Conservation (phyloP, 441 rosid genomes). For the Francoa sonchifolia region DNA sequence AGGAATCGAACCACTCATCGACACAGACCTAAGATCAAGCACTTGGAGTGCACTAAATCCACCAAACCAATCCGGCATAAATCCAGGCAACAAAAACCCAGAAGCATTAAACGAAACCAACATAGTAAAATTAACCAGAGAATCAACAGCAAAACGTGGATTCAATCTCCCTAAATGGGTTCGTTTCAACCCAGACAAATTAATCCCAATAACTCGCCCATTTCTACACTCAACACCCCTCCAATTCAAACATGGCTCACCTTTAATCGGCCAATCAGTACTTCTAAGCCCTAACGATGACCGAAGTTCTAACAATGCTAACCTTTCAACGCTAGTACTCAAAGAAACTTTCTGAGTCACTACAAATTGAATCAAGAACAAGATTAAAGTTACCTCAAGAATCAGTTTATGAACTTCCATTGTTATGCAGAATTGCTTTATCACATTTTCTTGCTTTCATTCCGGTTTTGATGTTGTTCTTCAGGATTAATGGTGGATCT, state of each 20-base stretch:
- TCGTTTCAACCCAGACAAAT: slow-evolving; percentile 72
- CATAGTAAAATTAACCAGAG: slow-evolving; percentile 49
- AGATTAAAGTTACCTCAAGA: slow-evolving; percentile 9
- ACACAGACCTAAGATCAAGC: slow-evolving; percentile 78
- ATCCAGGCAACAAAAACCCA: slow-evolving; percentile 61
- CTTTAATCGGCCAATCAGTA: slow-evolving; percentile 77
- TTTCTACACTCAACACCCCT: slow-evolving; percentile 50
- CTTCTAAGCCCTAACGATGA: slow-evolving; percentile 75
- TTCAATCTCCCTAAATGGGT: slow-evolving; percentile 54
- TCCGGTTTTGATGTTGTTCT: not conserved
- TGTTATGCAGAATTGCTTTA: too few species aligned
- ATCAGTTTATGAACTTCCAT: slow-evolving; percentile 20
- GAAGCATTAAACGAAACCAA: slow-evolving; percentile 72
- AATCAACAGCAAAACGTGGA: slow-evolving; percentile 60
- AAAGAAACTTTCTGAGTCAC: slow-evolving; percentile 21
- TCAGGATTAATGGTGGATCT: slow-evolving; percentile 1
- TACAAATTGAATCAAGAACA: slow-evolving; percentile 26
- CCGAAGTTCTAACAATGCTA: slow-evolving; percentile 63
- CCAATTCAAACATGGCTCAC: slow-evolving; percentile 66
- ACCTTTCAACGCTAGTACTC: slow-evolving; percentile 32
- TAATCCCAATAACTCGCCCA: slow-evolving; percentile 53
- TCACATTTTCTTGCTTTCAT: too few species aligned
- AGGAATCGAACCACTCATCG: slow-evolving; percentile 52
- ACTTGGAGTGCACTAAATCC: slow-evolving; percentile 32
- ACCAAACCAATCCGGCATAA: slow-evolving; percentile 79